Conservation (phyloP, 768 basidiomycete species). For the Omphalotus guepiniiformis region DNA sequence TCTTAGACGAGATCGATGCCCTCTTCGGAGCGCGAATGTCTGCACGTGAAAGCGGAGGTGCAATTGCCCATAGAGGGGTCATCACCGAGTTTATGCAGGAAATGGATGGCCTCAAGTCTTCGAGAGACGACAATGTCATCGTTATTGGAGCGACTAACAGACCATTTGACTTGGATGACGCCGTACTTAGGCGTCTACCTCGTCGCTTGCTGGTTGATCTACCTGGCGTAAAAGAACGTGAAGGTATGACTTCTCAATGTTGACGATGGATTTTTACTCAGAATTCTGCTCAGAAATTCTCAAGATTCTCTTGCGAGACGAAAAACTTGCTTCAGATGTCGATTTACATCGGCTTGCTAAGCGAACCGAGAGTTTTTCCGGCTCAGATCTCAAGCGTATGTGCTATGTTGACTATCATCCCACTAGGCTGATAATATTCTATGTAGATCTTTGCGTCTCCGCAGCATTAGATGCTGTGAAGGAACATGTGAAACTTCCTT, state of each 20-base stretch:
- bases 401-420: constrained; percentile 10
- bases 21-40: constrained; percentile 85
- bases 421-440: constrained; percentile 10
- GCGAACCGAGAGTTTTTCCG: constrained; percentile 84
- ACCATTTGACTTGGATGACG: constrained; percentile 88
- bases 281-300: constrained; percentile 64
- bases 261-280: constrained; percentile 22
- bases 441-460: constrained; percentile 83
- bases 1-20: constrained; percentile 93
- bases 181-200: constrained; percentile 84
- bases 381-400: constrained; percentile 92
- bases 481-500: constrained; percentile 77
- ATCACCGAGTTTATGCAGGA: constrained; percentile 95
- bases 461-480: constrained; percentile 92
- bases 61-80: constrained; percentile 80
- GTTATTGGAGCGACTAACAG: constrained; percentile 94
- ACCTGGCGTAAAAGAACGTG: constrained; percentile 80
- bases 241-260: constrained; percentile 68
- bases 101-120: constrained; percentile 89
- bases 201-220: constrained; percentile 85
- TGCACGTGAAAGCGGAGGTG: constrained; percentile 70
- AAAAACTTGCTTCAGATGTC: constrained; percentile 61
- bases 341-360: constrained; percentile 57
- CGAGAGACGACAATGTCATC: constrained; percentile 75
- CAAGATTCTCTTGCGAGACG: constrained; percentile 81